Evolutionary conservation across 2,329 filamentous ascomycete genomes (phyloP), one percentile per base, ranked within the genome.

Genomic region (Zymoseptoria ardabiliae): DNA sequence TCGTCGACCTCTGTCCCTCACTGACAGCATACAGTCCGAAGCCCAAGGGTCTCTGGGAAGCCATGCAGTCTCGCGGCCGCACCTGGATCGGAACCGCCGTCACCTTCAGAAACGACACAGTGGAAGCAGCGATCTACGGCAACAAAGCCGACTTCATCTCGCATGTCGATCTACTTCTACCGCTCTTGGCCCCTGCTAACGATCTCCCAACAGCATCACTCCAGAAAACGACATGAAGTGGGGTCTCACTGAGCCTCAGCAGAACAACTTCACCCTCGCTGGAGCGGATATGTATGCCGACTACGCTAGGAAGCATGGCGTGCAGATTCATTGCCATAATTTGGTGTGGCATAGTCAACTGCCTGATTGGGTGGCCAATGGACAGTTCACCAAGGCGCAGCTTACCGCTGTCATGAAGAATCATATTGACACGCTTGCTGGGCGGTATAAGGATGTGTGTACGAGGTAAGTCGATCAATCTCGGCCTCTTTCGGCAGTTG

Each of bases 341-440:
- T 66, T 76, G 4, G 73, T 77, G 3, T 78, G 76, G 76, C 70
- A 77, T 65, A 71, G 66, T 48, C 74, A 76, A 54, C 67, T 77
- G 13, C 75, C 75, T 0, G 59, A 56, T 13, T 78, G 75, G 73
- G 72, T 76, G 0, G 69, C 68, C 1, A 63, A 66, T 9, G 73
- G 74, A 45, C 68, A 68, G 6, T 70, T 67, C 50, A 69, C 75
- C 63, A 76, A 77, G 61, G 70, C 71, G 5, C 77, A 75, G 1
- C 65, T 77, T 4, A 74, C 76, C 53, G 59, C 67, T 28, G 72
- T 77, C 57, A 72, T 77, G 70, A 66, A 73, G 62, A 72, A 76
- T 59, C 76, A 78, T 64, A 75, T 77, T 65, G 73, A 73, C 50
- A 71, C 68, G 1, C 60, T 74, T 21, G 73, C 73, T 1, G 70